phyloP scores from a whole-genome alignment of 768 basidiomycete species.

The Mycena pura region DNA sequence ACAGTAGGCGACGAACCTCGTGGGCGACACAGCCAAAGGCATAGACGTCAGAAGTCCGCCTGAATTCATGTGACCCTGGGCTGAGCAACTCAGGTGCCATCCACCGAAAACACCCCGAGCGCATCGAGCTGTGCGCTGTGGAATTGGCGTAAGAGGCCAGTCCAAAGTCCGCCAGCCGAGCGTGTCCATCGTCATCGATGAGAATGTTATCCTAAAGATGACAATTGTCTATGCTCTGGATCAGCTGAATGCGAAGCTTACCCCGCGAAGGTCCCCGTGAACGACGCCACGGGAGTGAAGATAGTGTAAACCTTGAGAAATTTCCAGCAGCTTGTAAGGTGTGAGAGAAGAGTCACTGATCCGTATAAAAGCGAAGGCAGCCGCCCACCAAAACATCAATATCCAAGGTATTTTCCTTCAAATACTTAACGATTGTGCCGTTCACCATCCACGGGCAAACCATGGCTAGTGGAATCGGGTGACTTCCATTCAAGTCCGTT shows the following conservation, averaged over 20 bases:
- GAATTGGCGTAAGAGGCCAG: constrained; percentile 22
- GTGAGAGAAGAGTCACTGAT: too few species aligned
- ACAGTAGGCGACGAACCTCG: constrained; percentile 19
- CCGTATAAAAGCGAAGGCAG: not conserved
- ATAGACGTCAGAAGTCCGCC: constrained; percentile 20
- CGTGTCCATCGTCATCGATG: constrained; percentile 26
- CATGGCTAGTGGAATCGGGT: constrained; percentile 1
- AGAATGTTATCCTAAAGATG: constrained; percentile 21
- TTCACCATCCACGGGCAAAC: constrained; percentile 25
- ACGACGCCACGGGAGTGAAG: constrained; percentile 22
- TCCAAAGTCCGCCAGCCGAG: constrained; percentile 31
- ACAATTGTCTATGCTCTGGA: not conserved
- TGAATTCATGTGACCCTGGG: not conserved
- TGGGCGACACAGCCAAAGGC: constrained; percentile 21
- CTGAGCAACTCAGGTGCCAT: constrained; percentile 20
- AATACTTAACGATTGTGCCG: constrained; percentile 14
- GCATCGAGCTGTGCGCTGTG: constrained; percentile 6
- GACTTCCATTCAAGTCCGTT: not conserved
- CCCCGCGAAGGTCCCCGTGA: constrained; percentile 28
- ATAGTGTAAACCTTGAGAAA: constrained; percentile 20
- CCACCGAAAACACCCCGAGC: constrained; percentile 12
- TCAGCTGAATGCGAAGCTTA: not conserved
- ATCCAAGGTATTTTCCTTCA: not conserved
- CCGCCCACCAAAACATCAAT: constrained; percentile 1
- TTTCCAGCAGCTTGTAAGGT: constrained; percentile 16